Conservation (phyloP, 164 flowering plant species). For the Protea cynaroides region DNA sequence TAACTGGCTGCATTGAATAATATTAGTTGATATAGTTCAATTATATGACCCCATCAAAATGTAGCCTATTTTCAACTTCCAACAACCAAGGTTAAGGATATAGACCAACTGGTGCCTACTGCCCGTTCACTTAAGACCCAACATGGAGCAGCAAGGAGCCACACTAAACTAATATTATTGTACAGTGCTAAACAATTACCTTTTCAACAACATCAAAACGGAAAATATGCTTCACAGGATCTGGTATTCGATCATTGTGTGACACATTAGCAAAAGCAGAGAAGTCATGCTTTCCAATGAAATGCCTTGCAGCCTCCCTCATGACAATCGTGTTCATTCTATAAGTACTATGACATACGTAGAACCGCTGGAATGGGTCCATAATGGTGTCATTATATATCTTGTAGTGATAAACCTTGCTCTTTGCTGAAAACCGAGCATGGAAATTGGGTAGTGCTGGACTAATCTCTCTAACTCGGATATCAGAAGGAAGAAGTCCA, state of each 20-base stretch:
- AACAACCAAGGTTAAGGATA: not conserved
- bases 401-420: constrained; percentile 81
- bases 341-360: constrained; percentile 59
- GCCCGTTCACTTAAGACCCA: not conserved
- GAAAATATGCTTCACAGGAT: constrained; percentile 69
- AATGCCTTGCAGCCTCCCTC: constrained; percentile 73
- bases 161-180: not conserved
- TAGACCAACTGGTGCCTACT: not conserved
- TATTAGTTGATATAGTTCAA: not conserved
- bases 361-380: constrained; percentile 77
- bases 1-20: not conserved
- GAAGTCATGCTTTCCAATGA: constrained; percentile 80
- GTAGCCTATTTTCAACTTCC: not conserved
- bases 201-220: constrained; percentile 70
- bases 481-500: constrained; percentile 82
- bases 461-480: constrained; percentile 80
- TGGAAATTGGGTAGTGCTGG: constrained; percentile 80
- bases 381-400: constrained; percentile 66
- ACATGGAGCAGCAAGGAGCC: not conserved
- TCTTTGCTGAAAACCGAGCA: constrained; percentile 72
- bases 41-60: not conserved
- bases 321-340: constrained; percentile 60
- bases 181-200: constrained; percentile 31
- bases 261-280: constrained; percentile 74
- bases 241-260: constrained; percentile 40